phyloP scores from a whole-genome alignment of 768 basidiomycete genomes.

The Termitomyces sp. region DNA sequence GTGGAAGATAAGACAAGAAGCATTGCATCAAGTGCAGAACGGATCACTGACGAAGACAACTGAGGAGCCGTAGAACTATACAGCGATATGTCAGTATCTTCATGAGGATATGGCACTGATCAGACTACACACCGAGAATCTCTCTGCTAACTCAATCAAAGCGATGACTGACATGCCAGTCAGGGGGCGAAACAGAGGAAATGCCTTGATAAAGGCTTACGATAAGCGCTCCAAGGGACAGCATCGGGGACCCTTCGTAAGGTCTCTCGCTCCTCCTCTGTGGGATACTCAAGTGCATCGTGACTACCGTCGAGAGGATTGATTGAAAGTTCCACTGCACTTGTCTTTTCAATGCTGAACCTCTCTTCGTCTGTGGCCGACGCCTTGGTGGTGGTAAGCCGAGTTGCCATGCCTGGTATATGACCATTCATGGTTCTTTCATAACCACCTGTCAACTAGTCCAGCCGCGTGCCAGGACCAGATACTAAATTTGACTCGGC shows the following conservation, averaged over 20 bases:
- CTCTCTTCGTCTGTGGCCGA: background rate
- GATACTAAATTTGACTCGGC: background rate
- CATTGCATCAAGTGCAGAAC: background rate
- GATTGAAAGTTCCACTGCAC: background rate
- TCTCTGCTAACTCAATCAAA: slow-evolving; percentile 63
- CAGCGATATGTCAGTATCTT: background rate
- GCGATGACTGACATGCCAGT: slow-evolving; percentile 45
- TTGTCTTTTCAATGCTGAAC: background rate
- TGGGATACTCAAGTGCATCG: slow-evolving; percentile 58
- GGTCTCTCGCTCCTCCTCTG: slow-evolving; percentile 51
- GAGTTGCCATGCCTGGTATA: background rate
- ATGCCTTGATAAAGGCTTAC: slow-evolving; percentile 22
- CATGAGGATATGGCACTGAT: background rate
- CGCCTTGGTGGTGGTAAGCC: background rate
- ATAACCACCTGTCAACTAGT: background rate
- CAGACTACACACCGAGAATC: slow-evolving; percentile 51
- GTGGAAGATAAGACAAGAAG: background rate
- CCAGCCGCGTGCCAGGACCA: background rate
- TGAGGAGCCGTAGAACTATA: slow-evolving; percentile 37
- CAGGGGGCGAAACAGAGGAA: background rate
- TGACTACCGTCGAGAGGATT: slow-evolving; percentile 16
- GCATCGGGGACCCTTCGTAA: slow-evolving; percentile 56
- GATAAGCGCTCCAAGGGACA: slow-evolving; percentile 53
- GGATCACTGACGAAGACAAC: slow-evolving; percentile 41
- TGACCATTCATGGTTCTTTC: background rate